Conservation (phyloP, 1,139 yeast genomes). For the Yamadazyma triangularis region DNA sequence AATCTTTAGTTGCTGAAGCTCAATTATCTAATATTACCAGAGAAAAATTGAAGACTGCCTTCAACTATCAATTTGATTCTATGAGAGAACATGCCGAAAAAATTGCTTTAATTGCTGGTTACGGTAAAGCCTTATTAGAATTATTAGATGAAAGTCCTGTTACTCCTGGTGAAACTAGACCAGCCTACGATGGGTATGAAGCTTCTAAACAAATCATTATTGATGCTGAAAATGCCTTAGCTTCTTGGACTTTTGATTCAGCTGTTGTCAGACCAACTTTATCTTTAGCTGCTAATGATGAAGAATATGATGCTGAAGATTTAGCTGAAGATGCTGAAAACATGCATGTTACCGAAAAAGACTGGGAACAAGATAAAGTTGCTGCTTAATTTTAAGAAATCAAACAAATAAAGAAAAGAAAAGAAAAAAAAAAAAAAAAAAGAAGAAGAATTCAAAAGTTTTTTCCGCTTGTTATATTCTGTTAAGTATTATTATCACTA, state of each 20-base stretch:
- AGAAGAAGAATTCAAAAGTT: not conserved
- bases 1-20: slow-evolving; percentile 85
- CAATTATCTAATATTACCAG: slow-evolving; percentile 84
- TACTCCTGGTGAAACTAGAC: slow-evolving; percentile 89
- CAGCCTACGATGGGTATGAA: slow-evolving; percentile 83
- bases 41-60: slow-evolving; percentile 82
- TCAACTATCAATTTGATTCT: slow-evolving; percentile 79
- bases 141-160: slow-evolving; percentile 81
- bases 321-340: slow-evolving; percentile 52
- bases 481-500: not conserved
- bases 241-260: slow-evolving; percentile 76
- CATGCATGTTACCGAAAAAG: slow-evolving; percentile 52
- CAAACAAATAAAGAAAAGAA: too few species aligned
- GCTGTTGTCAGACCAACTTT: slow-evolving; percentile 80
- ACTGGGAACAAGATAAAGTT: slow-evolving; percentile 28
- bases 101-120: slow-evolving; percentile 81
- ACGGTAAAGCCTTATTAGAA: slow-evolving; percentile 82
- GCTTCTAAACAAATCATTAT: slow-evolving; percentile 83
- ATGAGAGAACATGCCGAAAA: slow-evolving; percentile 80
- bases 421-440: not conserved
- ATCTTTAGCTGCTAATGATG: slow-evolving; percentile 65
- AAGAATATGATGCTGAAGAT: slow-evolving; percentile 51
- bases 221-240: slow-evolving; percentile 80
- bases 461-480: not conserved
- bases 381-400: slow-evolving; percentile 7